A percentile compares a stretch with the other conserved stretches of the same genome.
phyloP scores from a whole-genome alignment of 75 land plant genomes.

The Pseudotsuga menziesii region DNA sequence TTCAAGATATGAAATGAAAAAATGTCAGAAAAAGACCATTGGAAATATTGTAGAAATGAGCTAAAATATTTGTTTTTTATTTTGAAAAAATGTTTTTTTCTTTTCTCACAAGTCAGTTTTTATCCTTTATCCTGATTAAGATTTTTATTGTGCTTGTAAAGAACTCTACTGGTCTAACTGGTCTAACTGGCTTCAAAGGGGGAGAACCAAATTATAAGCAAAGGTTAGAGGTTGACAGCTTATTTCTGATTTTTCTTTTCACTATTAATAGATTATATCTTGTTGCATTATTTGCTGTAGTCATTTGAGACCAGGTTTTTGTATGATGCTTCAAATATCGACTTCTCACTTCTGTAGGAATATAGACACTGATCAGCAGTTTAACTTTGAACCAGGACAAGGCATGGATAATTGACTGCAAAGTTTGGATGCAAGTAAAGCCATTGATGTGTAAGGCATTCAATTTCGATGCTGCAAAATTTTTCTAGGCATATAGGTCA shows the following conservation, averaged over 20 bases:
- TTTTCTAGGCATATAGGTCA: neutral
- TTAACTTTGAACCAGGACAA: neutral
- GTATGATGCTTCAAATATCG: neutral
- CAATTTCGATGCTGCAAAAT: neutral
- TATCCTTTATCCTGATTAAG: no score
- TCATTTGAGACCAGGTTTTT: neutral
- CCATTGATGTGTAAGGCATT: neutral
- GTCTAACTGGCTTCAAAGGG: no score
- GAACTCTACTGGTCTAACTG: no score
- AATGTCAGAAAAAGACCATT: no score
- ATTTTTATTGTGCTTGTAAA: no score
- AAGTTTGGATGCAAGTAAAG: neutral
- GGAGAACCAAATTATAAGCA: neutral
- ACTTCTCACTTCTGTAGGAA: conserved; percentile 4
- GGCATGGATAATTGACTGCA: neutral
- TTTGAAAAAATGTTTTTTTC: no score
- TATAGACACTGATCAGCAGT: neutral
- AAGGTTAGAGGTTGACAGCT: conserved; percentile 2
- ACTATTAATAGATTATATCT: neutral
- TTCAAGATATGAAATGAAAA: no score
- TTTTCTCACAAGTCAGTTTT: no score
- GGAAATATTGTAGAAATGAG: no score
- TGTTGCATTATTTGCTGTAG: neutral
- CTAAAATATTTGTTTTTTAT: no score
- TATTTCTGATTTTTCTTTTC: neutral